These are phyloP conservation scores for Nothophytophthora sp. DNA, from an alignment of 352 stramenopile species.

Conservation along the genomic window DNA sequence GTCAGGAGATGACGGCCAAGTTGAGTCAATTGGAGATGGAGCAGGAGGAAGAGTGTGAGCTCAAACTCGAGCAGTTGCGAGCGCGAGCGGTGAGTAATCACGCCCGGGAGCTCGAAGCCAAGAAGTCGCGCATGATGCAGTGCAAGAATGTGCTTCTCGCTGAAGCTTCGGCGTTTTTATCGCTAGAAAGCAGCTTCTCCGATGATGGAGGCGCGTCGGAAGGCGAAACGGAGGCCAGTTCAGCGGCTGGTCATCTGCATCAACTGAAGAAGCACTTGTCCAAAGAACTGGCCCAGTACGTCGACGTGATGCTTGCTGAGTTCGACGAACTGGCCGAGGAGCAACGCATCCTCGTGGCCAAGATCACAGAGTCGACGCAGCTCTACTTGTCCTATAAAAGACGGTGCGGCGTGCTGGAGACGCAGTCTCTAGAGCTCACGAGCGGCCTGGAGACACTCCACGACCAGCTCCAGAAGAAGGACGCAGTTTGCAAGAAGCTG, in stretches of 20 bases:
- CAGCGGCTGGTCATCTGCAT: slow-evolving; percentile 26
- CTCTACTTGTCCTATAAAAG: slow-evolving; percentile 64
- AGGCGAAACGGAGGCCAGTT: slow-evolving; percentile 14
- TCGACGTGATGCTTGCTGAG: slow-evolving; percentile 46
- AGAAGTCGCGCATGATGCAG: slow-evolving; percentile 44
- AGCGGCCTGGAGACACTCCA: slow-evolving; percentile 33
- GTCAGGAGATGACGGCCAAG: slow-evolving; percentile 37
- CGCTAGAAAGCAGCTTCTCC: slow-evolving; percentile 18
- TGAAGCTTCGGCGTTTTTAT: slow-evolving; percentile 45
- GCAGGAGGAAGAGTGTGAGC: slow-evolving; percentile 36
- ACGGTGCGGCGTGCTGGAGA: slow-evolving; percentile 44
- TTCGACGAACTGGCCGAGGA: slow-evolving; percentile 65
- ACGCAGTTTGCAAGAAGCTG: slow-evolving; percentile 57
- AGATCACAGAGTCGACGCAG: slow-evolving; percentile 61
- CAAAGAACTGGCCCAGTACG: slow-evolving; percentile 46
- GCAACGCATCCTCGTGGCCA: slow-evolving; percentile 50
- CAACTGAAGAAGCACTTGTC: slow-evolving; percentile 50
- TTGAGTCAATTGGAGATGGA: slow-evolving; percentile 46
- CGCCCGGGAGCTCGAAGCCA: slow-evolving; percentile 41
- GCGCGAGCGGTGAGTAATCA: slow-evolving; percentile 28
- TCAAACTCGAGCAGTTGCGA: slow-evolving; percentile 37
- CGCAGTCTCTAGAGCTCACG: slow-evolving; percentile 32
- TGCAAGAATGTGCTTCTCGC: slow-evolving; percentile 41
- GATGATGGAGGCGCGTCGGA: neutral
- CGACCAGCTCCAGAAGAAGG: slow-evolving; percentile 48